These are phyloP conservation scores for Epichloe sibirici DNA, from an alignment of 2,329 filamentous ascomycete genomes.

Conservation along the genomic window DNA sequence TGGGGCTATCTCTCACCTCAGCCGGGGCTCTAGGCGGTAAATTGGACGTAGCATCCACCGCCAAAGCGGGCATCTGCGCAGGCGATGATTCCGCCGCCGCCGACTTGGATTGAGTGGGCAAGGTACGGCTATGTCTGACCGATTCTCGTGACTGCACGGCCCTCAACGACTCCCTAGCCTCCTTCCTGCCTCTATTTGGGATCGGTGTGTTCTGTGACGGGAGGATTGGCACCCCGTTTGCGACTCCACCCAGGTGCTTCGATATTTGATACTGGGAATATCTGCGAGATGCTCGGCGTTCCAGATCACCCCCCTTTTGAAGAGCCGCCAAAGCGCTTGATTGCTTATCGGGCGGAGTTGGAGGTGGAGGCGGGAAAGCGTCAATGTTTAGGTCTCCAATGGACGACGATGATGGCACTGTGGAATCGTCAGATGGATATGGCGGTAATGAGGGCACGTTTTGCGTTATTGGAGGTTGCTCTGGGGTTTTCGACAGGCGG, in stretches of 20 bases:
- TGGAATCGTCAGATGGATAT: slow-evolving; percentile 50
- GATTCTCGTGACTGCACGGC: slow-evolving; percentile 45
- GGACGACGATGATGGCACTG: slow-evolving; percentile 29
- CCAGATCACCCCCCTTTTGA: slow-evolving; percentile 83
- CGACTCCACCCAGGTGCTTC: slow-evolving; percentile 73
- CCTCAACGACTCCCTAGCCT: slow-evolving; percentile 74
- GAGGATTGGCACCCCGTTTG: slow-evolving; percentile 75
- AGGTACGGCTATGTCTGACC: slow-evolving; percentile 36
- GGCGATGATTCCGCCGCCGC: slow-evolving; percentile 45
- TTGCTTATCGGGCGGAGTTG: slow-evolving; percentile 62
- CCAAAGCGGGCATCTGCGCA: slow-evolving; percentile 47
- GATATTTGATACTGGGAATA: slow-evolving; percentile 97
- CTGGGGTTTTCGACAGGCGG: slow-evolving; percentile 36
- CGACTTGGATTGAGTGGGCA: slow-evolving; percentile 31
- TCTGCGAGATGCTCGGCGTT: slow-evolving; percentile 79
- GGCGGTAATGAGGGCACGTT: slow-evolving; percentile 63
- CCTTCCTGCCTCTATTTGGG: slow-evolving; percentile 69
- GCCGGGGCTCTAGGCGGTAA: slow-evolving; percentile 12
- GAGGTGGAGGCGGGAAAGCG: slow-evolving; percentile 55
- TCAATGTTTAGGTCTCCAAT: slow-evolving; percentile 43
- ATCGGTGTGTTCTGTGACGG: slow-evolving; percentile 72
- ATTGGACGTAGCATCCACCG: slow-evolving; percentile 39
- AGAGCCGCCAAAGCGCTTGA: slow-evolving; percentile 84
- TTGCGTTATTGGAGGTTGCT: slow-evolving; percentile 60
- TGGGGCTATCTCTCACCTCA: slow-evolving; percentile 12